phyloP scores from a whole-genome alignment of 148 eudicot genomes.

The Cornus florida region DNA sequence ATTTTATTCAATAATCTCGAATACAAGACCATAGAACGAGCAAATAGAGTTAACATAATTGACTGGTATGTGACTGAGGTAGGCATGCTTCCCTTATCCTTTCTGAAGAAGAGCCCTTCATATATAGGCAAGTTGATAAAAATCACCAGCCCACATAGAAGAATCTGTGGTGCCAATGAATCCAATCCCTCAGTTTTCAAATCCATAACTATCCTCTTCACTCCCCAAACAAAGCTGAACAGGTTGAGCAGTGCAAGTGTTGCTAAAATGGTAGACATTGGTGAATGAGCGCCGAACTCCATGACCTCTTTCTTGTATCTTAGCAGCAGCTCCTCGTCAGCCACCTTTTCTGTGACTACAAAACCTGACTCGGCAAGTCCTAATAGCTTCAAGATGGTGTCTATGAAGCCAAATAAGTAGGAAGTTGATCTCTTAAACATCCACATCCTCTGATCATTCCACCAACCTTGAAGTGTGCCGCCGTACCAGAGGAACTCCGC shows the following conservation, averaged over 20 bases:
- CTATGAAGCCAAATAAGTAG: slow-evolving; percentile 38
- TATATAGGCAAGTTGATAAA: slow-evolving; percentile 44
- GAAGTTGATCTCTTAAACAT: slow-evolving; percentile 47
- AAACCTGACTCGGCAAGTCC: slow-evolving; percentile 48
- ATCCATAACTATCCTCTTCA: slow-evolving; percentile 1
- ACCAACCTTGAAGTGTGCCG: slow-evolving; percentile 53
- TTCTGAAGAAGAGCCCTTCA: slow-evolving; percentile 42
- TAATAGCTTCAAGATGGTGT: slow-evolving; percentile 24
- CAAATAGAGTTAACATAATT: slow-evolving; percentile 20
- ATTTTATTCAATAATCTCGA: not conserved
- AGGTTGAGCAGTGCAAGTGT: slow-evolving; percentile 43
- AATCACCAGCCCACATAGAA: slow-evolving; percentile 37
- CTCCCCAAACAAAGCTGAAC: slow-evolving; percentile 17
- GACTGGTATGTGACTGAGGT: slow-evolving; percentile 36
- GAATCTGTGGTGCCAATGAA: slow-evolving; percentile 35
- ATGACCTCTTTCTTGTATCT: slow-evolving; percentile 35
- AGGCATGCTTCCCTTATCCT: slow-evolving; percentile 59
- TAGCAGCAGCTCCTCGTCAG: slow-evolving; percentile 29
- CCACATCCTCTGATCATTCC: slow-evolving; percentile 73
- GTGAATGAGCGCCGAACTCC: slow-evolving; percentile 58
- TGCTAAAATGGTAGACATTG: slow-evolving; percentile 43
- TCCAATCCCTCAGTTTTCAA: slow-evolving; percentile 2
- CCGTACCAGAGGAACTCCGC: slow-evolving; percentile 38
- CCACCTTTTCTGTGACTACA: slow-evolving; percentile 49
- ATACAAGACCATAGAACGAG: slow-evolving; percentile 12